phyloP scores from a whole-genome alignment of 768 basidiomycete genomes.

The Leccinellum rugosiceps region DNA sequence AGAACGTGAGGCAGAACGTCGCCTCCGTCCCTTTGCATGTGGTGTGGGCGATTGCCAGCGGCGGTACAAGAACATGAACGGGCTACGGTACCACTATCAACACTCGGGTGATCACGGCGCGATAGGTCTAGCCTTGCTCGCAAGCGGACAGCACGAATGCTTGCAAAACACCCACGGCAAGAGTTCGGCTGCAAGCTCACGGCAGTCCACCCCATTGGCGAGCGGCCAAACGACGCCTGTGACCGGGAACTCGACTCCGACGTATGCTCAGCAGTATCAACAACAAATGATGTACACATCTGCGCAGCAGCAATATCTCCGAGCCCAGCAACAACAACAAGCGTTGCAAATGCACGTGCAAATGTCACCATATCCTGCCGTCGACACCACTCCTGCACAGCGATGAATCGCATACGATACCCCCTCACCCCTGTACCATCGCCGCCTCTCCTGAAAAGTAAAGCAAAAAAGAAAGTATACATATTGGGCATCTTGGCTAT shows the following conservation, averaged over 20 bases:
- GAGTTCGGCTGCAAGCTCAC: slow-evolving; percentile 29
- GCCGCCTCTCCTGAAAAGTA: slow-evolving; percentile 22
- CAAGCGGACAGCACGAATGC: slow-evolving; percentile 66
- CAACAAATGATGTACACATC: slow-evolving; percentile 38
- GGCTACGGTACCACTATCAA: slow-evolving; percentile 92
- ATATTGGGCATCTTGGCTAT: slow-evolving; percentile 34
- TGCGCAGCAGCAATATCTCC: slow-evolving; percentile 37
- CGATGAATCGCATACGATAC: slow-evolving; percentile 18
- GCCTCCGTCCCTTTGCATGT: slow-evolving; percentile 83
- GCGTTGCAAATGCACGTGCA: slow-evolving; percentile 30
- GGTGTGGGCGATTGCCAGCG: slow-evolving; percentile 83
- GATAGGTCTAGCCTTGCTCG: slow-evolving; percentile 79
- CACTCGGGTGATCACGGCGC: slow-evolving; percentile 96
- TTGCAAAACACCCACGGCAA: slow-evolving; percentile 36
- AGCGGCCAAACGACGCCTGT: slow-evolving; percentile 34
- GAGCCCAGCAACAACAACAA: slow-evolving; percentile 32
- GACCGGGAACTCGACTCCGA: slow-evolving; percentile 27
- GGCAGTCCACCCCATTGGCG: slow-evolving; percentile 31
- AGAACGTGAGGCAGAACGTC: slow-evolving; percentile 80
- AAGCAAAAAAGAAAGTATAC: slow-evolving; percentile 31
- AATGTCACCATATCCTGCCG: slow-evolving; percentile 20
- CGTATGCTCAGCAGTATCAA: slow-evolving; percentile 33
- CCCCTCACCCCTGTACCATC: slow-evolving; percentile 1
- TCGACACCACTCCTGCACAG: slow-evolving; percentile 15
- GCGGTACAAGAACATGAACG: slow-evolving; percentile 99